These are phyloP conservation scores for Dothideomycetes sp. DNA, from an alignment of 2,329 filamentous ascomycete species.

Conservation along the genomic window DNA sequence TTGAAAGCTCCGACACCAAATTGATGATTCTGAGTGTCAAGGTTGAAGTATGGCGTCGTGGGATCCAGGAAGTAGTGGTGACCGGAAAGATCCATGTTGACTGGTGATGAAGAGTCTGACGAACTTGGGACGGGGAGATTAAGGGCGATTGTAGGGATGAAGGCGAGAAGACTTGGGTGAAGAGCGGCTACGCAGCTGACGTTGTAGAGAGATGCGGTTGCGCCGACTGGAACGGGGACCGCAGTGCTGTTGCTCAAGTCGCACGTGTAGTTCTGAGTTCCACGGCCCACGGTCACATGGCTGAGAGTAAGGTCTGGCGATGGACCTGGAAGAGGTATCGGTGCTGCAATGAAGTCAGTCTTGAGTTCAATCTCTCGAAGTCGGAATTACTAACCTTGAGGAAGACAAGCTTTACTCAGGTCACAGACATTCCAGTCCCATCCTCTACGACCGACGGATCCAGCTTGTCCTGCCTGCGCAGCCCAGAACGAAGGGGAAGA, in stretches of 20 bases:
- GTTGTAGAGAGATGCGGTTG: constrained; percentile 79
- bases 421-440: constrained; percentile 8
- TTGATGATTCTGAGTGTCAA: constrained; percentile 47
- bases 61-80: constrained; percentile 70
- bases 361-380: neutral
- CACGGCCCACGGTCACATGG: constrained; percentile 78
- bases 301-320: constrained; percentile 53
- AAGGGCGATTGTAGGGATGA: constrained; percentile 59
- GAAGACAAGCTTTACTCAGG: constrained; percentile 3
- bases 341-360: constrained; percentile 20
- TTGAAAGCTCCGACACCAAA: constrained; percentile 55
- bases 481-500: constrained; percentile 8
- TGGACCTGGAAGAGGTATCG: constrained; percentile 49
- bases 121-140: constrained; percentile 49
- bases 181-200: constrained; percentile 67
- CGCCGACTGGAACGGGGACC: constrained; percentile 58
- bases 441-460: neutral
- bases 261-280: constrained; percentile 93
- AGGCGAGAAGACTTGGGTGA: constrained; percentile 56
- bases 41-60: constrained; percentile 70
- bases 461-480: neutral
- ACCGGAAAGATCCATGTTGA: constrained; percentile 57
- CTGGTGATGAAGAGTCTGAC: constrained; percentile 36
- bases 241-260: constrained; percentile 46
- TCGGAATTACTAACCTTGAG: neutral